Evolutionary conservation across 2,329 filamentous ascomycete genomes (phyloP).

Genomic region (Sclerotinia borealis): DNA sequence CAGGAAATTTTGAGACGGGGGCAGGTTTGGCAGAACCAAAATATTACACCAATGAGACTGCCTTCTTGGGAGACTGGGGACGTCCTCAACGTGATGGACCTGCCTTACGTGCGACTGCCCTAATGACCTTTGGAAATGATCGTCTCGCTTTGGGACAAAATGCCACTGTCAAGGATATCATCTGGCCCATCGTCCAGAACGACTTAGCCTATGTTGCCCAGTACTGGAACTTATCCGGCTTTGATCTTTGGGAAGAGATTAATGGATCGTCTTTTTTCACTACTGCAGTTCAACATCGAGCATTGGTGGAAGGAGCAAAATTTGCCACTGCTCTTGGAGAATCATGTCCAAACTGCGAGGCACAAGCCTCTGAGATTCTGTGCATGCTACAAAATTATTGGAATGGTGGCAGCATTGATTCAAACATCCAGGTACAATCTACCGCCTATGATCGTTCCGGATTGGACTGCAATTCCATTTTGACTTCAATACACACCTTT

Average conservation of each 20-base stretch:
- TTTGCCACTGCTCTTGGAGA: slow-evolving; percentile 59
- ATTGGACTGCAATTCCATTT: slow-evolving; percentile 65
- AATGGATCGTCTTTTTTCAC: slow-evolving; percentile 76
- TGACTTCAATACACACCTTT: slow-evolving; percentile 60
- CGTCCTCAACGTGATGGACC: slow-evolving; percentile 76
- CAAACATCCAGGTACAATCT: slow-evolving; percentile 58
- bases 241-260: slow-evolving; percentile 81
- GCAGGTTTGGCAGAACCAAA: slow-evolving; percentile 65
- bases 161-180: slow-evolving; percentile 40
- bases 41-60: slow-evolving; percentile 56
- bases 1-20: slow-evolving; percentile 35
- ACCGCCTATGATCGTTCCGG: slow-evolving; percentile 51
- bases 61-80: slow-evolving; percentile 52
- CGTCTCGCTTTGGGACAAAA: slow-evolving; percentile 54
- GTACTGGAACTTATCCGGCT: slow-evolving; percentile 60
- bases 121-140: slow-evolving; percentile 68
- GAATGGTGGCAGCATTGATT: slow-evolving; percentile 57
- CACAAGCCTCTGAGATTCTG: slow-evolving; percentile 60
- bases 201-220: slow-evolving; percentile 69
- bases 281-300: slow-evolving; percentile 54
- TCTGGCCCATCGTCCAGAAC: slow-evolving; percentile 69
- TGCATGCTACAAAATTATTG: slow-evolving; percentile 76
- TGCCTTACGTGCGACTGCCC: slow-evolving; percentile 66
- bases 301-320: slow-evolving; percentile 56
- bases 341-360: slow-evolving; percentile 52